Evolutionary conservation across 2,329 filamentous ascomycete genomes (phyloP).

Genomic region (Colletotrichum aenigma): DNA sequence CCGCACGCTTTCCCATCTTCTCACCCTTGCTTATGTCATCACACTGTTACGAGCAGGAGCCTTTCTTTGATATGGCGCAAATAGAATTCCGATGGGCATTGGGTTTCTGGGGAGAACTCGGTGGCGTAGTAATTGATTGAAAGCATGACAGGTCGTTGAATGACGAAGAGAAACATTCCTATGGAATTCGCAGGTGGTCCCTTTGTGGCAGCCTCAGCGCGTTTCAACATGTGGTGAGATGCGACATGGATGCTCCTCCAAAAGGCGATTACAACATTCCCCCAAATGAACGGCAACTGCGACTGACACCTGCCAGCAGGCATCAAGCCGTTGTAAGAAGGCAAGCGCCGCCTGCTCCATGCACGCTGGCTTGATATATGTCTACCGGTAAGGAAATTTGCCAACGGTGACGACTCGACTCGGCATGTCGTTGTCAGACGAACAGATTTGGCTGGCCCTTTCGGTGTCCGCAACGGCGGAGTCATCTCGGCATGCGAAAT

Average conservation of each 20-base stretch:
- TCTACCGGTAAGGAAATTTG: background rate
- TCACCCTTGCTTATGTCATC: constrained; percentile 1
- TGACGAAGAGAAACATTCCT: background rate
- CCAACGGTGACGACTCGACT: background rate
- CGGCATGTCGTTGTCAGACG: background rate
- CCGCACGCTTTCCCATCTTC: background rate
- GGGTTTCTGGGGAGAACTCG: background rate
- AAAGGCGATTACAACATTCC: background rate
- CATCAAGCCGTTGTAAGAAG: background rate
- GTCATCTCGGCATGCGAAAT: background rate
- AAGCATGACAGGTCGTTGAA: background rate
- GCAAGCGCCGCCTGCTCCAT: background rate
- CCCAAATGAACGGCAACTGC: background rate
- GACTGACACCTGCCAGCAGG: background rate
- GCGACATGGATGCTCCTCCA: background rate
- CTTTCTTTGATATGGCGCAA: background rate
- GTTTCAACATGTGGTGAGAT: background rate
- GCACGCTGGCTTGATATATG: background rate
- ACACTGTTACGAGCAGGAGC: background rate
- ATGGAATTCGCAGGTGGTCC: background rate
- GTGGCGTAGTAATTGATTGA: background rate
- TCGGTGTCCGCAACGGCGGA: constrained; percentile 4
- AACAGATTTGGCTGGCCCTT: background rate
- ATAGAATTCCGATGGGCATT: background rate
- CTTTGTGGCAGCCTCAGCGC: background rate